phyloP scores from a whole-genome alignment of 345 rosid genomes.

The Populus deltoides region DNA sequence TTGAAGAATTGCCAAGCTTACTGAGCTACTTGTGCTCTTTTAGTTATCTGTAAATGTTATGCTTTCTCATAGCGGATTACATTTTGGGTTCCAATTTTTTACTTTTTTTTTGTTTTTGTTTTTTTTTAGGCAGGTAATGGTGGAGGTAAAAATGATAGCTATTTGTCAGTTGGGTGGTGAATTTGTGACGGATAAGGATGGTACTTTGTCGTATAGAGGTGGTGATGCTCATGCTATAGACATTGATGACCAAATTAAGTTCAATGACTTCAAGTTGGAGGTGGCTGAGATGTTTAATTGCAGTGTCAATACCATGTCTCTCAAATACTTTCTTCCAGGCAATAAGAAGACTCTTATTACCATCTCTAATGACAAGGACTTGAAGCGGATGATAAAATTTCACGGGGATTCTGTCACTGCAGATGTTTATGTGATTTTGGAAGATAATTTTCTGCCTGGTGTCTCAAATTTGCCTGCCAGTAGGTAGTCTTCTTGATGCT shows the following conservation, averaged over 20 bases:
- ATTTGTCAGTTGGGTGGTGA: constrained; percentile 71
- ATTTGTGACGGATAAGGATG: constrained; percentile 47
- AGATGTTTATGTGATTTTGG: constrained; percentile 61
- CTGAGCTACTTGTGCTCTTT: not conserved
- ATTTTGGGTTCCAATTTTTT: not conserved
- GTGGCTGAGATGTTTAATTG: constrained; percentile 64
- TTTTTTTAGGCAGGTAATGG: constrained; percentile 45
- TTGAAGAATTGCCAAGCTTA: not conserved
- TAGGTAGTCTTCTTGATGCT: constrained; percentile 48
- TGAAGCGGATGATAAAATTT: constrained; percentile 61
- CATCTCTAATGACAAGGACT: constrained; percentile 64
- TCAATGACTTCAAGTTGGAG: constrained; percentile 58
- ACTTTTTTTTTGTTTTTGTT: not conserved
- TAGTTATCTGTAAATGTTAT: not conserved
- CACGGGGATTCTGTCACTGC: constrained; percentile 50
- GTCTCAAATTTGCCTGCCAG: constrained; percentile 82
- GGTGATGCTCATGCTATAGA: constrained; percentile 75
- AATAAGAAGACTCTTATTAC: constrained; percentile 80
- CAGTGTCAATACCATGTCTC: constrained; percentile 38
- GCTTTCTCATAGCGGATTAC: not conserved
- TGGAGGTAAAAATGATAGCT: constrained; percentile 57
- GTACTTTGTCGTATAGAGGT: constrained; percentile 47
- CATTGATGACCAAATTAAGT: constrained; percentile 46
- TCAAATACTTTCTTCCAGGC: constrained; percentile 86
- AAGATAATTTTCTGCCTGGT: constrained; percentile 52